Evolutionary conservation across 1,284 basidiomycete genomes (phyloP).

Genomic region (Erythrobasidium hasegawianum): DNA sequence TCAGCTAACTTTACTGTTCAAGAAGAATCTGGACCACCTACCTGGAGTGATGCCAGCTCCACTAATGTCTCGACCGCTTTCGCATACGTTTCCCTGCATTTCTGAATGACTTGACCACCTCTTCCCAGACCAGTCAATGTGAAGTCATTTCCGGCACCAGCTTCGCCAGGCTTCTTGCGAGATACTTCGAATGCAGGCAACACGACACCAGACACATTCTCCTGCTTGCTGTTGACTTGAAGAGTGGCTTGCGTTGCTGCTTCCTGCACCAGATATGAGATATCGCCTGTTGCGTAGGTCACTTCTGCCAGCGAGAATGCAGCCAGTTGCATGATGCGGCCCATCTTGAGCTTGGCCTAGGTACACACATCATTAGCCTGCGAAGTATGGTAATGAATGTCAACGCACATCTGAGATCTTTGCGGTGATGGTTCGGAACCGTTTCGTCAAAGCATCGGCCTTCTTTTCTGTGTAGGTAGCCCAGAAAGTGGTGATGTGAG

Average conservation of each 20-base stretch:
- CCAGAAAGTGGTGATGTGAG: neutral
- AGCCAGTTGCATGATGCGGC: constrained; percentile 93
- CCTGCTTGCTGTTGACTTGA: constrained; percentile 89
- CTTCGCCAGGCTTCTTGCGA: constrained; percentile 58
- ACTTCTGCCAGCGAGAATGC: constrained; percentile 99
- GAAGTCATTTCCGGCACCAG: constrained; percentile 79
- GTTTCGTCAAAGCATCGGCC: constrained; percentile 50
- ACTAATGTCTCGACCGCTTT: constrained; percentile 96
- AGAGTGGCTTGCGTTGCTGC: constrained; percentile 71
- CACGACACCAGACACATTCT: constrained; percentile 98
- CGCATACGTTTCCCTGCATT: constrained; percentile 89
- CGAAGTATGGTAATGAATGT: neutral
- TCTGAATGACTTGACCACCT: constrained; percentile 93
- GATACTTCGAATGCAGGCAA: constrained; percentile 92
- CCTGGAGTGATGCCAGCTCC: constrained; percentile 83
- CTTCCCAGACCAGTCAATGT: constrained; percentile 95
- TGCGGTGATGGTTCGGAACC: constrained; percentile 49
- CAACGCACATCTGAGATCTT: constrained; percentile 71
- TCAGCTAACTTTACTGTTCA: neutral
- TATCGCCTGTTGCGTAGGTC: constrained; percentile 94
- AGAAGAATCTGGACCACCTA: constrained; percentile 34
- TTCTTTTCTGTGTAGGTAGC: constrained; percentile 54
- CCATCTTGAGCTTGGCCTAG: constrained; percentile 98
- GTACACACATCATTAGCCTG: neutral
- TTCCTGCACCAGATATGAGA: constrained; percentile 86